phyloP scores from a whole-genome alignment of 1,284 basidiomycete genomes.

The Athelia sp. region DNA sequence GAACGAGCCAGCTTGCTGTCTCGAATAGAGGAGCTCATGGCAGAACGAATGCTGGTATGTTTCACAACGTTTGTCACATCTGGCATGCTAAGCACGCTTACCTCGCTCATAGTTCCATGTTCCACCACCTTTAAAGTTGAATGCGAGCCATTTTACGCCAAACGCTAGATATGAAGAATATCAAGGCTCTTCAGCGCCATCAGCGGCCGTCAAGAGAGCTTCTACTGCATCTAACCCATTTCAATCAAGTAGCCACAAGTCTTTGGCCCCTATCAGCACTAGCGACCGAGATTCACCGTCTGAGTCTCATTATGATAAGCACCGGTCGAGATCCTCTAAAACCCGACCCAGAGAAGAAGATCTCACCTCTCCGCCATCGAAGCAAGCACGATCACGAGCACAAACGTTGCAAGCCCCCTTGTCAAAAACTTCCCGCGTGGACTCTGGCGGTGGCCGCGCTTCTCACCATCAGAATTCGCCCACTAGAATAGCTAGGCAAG shows the following conservation, averaged over 20 bases:
- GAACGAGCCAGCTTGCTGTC: constrained; percentile 26
- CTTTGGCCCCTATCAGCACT: not conserved
- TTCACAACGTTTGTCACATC: not conserved
- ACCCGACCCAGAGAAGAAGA: not conserved
- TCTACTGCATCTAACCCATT: not conserved
- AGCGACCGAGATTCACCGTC: not conserved
- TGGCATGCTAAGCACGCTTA: not conserved
- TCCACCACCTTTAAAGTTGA: not conserved
- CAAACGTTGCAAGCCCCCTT: not conserved
- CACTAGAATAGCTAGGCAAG: constrained; percentile 1
- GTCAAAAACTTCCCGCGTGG: not conserved
- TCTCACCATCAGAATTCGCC: constrained; percentile 3
- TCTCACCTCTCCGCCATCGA: not conserved
- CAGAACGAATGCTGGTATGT: constrained; percentile 21
- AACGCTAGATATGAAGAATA: not conserved
- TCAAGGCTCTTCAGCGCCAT: not conserved
- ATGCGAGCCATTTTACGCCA: not conserved
- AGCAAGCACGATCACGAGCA: not conserved
- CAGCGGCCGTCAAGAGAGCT: not conserved
- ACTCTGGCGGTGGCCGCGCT: not conserved
- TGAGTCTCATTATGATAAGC: not conserved
- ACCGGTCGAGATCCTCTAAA: not conserved
- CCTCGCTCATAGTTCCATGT: not conserved
- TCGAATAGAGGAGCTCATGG: constrained; percentile 26
- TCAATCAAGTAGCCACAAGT: not conserved